Conservation (phyloP, 1,139 yeast genomes). For the Groenewaldozyma auringiensis region DNA sequence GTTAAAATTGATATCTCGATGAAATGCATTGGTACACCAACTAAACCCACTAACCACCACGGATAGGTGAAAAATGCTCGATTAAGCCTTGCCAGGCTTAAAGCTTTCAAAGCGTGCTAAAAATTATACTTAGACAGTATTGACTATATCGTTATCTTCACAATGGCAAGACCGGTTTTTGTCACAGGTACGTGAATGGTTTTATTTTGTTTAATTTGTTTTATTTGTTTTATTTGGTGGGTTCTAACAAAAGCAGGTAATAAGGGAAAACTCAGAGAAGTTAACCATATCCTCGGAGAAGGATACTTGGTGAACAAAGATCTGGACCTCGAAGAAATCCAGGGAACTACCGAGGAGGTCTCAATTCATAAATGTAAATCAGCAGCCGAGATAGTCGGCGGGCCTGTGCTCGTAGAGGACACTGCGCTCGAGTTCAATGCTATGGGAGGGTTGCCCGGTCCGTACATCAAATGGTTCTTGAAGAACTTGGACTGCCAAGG, state of each 20-base stretch:
- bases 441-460: constrained; percentile 84
- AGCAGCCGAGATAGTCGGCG: constrained; percentile 57
- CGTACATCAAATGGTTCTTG: constrained; percentile 85
- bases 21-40: too few species aligned
- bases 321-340: constrained; percentile 81
- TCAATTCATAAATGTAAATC: constrained; percentile 70
- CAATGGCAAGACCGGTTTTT: constrained; percentile 7
- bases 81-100: too few species aligned
- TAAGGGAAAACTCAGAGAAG: constrained; percentile 79
- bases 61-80: too few species aligned
- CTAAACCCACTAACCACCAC: too few species aligned
- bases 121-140: neutral
- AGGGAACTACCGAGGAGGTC: constrained; percentile 79
- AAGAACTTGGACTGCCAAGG: constrained; percentile 64
- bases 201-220: neutral
- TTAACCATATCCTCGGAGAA: constrained; percentile 64
- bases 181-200: constrained; percentile 11
- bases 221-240: neutral
- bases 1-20: neutral
- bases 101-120: too few species aligned
- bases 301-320: constrained; percentile 44
- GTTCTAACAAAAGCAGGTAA: constrained; percentile 63
- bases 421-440: constrained; percentile 85
- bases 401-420: constrained; percentile 91
- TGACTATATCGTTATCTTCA: neutral